Percentiles rank a stretch among this genome's conserved stretches.
These are phyloP conservation scores for Hordeum pubiflorum DNA, from an alignment of 202 grass and related monocot species.

Conservation along the genomic window DNA sequence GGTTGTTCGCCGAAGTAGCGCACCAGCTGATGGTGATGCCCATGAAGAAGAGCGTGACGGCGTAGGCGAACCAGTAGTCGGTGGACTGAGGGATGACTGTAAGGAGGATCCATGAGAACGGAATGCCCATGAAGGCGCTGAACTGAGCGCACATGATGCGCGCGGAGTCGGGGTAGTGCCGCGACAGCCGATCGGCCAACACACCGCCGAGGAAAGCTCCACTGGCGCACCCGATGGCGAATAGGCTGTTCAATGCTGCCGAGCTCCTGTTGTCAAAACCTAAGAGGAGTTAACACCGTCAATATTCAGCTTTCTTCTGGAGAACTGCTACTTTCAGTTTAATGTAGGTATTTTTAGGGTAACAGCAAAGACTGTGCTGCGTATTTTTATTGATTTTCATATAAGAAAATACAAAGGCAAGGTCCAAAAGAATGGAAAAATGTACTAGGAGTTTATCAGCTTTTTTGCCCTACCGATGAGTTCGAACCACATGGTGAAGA, in stretches of 20 bases:
- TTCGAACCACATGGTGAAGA: conserved; percentile 99
- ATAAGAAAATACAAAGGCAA: too few relatives aligned
- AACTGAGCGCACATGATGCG: conserved; percentile 84
- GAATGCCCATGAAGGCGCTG: conserved; percentile 94
- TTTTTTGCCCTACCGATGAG: conserved; percentile 58
- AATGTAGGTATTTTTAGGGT: not conserved
- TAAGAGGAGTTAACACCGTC: conserved; percentile 26
- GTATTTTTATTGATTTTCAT: too few relatives aligned
- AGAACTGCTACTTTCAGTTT: conserved; percentile 14
- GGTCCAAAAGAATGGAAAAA: too few relatives aligned
- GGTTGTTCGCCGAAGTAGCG: conserved; percentile 74
- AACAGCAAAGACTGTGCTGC: too few relatives aligned
- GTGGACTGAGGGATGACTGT: conserved; percentile 60
- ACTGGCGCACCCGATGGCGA: conserved; percentile 68
- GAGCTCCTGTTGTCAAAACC: conserved; percentile 81
- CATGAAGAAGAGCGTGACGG: conserved; percentile 73
- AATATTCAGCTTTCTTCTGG: not conserved
- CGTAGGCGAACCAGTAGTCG: conserved; percentile 54
- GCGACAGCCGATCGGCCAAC: conserved; percentile 63
- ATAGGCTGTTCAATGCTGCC: conserved; percentile 78
- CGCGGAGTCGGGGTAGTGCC: conserved; percentile 45
- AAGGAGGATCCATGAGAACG: conserved; percentile 79
- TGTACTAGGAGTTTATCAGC: not conserved
- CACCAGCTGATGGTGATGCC: conserved; percentile 89
- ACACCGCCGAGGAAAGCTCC: conserved; percentile 71